Percentiles rank a stretch among this genome's conserved stretches.
These are phyloP conservation scores for Betula pendula DNA, from an alignment of 306 rosid species.

Conservation along the genomic window DNA sequence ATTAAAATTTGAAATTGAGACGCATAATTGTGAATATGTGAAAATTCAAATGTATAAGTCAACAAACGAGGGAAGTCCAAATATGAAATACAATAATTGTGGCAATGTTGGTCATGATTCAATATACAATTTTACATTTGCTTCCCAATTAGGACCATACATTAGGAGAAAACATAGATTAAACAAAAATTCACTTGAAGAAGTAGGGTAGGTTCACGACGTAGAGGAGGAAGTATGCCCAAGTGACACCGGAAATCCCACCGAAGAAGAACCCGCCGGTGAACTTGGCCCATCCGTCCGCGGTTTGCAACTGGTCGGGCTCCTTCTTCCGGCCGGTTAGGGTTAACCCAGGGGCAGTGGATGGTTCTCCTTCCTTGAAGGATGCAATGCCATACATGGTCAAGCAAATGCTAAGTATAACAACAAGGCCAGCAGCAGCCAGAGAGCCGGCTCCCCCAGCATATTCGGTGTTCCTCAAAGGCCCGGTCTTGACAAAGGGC, in stretches of 20 bases:
- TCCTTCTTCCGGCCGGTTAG: conserved; percentile 83
- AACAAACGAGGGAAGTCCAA: neutral
- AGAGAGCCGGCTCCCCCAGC: conserved; percentile 82
- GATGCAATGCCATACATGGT: conserved; percentile 79
- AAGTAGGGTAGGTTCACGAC: conserved; percentile 79
- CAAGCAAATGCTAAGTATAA: conserved; percentile 70
- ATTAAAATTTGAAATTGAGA: neutral
- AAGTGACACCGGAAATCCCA: conserved; percentile 85
- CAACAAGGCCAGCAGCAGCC: conserved; percentile 88
- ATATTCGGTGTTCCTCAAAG: conserved; percentile 65
- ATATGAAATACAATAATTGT: conserved; percentile 9
- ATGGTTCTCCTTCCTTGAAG: conserved; percentile 92
- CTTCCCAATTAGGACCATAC: conserved; percentile 23
- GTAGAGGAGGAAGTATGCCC: conserved; percentile 87
- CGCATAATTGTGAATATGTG: neutral
- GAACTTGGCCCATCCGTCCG: conserved; percentile 96
- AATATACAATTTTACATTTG: conserved; percentile 29
- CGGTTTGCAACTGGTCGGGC: conserved; percentile 91
- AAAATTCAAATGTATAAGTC: neutral
- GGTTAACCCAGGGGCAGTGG: conserved; percentile 74
- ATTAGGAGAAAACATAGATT: conserved; percentile 7
- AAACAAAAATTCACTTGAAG: conserved; percentile 51
- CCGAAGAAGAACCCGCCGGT: conserved; percentile 97
- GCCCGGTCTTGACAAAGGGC: conserved; percentile 93
- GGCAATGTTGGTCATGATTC: conserved; percentile 15